Percentiles rank a stretch among this genome's conserved stretches.
Conservation (phyloP, 73 alveolate species). For the Symbiodinium natans region DNA sequence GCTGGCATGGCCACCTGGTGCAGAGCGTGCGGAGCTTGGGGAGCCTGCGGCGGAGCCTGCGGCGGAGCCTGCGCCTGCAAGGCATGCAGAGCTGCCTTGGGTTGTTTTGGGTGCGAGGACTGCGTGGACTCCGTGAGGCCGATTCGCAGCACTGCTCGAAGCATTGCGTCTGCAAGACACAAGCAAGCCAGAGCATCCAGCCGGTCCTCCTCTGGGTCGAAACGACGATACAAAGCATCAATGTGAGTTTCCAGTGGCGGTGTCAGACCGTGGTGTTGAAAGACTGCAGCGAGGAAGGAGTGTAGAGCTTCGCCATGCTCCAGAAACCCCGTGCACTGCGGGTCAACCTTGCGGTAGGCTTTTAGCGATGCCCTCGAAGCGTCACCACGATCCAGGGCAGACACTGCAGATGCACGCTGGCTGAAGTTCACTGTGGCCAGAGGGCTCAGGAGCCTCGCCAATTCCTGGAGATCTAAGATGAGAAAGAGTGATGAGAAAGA, state of each 20-base stretch:
- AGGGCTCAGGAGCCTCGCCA: background rate
- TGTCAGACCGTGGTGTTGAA: conserved; percentile 25
- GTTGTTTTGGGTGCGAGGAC: background rate
- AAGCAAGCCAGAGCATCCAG: conserved; percentile 34
- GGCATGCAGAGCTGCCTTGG: background rate
- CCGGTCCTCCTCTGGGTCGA: background rate
- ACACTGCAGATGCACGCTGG: conserved; percentile 1
- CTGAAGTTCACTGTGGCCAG: conserved; percentile 57
- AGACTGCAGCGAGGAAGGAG: conserved; percentile 4
- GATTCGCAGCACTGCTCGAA: conserved; percentile 20
- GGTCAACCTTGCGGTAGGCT: conserved; percentile 6
- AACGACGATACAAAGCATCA: background rate
- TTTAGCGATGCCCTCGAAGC: conserved; percentile 28
- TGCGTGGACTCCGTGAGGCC: background rate
- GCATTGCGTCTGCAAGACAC: conserved; percentile 35
- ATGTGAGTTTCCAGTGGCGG: conserved; percentile 46
- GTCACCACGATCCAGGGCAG: conserved; percentile 60
- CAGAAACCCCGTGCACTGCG: background rate
- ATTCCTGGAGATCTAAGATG: background rate
- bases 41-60: background rate
- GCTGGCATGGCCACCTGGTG: background rate
- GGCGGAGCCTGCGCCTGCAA: background rate
- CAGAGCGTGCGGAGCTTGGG: background rate
- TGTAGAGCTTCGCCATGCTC: background rate
- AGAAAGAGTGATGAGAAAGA: background rate